Evolutionary conservation across 169 alveolate genomes (phyloP).

Genomic region (Perkinsus marinus): DNA sequence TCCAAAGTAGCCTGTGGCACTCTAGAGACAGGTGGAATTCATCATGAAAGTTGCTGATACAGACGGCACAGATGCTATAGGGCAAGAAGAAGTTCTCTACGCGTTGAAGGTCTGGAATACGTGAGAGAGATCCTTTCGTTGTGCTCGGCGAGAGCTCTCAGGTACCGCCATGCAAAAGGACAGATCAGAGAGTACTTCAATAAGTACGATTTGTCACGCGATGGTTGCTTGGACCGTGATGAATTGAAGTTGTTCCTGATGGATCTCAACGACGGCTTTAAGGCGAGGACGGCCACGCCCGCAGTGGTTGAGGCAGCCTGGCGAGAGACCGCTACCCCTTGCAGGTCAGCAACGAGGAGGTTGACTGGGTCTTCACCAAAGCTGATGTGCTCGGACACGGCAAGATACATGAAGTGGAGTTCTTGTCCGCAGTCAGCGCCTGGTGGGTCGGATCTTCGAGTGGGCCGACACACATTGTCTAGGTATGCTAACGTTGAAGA

Average conservation of each 20-base stretch:
- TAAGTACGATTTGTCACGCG: background rate
- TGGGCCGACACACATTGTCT: background rate
- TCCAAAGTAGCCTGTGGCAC: background rate
- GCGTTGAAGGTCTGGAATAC: background rate
- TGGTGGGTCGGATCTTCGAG: no score
- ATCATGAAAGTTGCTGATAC: background rate
- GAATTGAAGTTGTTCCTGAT: background rate
- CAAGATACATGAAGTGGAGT: background rate
- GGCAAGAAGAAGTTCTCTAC: background rate
- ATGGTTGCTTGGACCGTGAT: background rate
- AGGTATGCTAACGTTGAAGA: background rate
- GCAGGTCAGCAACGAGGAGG: background rate
- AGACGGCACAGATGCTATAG: background rate
- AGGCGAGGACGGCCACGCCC: background rate
- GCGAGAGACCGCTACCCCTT: background rate
- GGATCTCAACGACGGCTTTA: background rate
- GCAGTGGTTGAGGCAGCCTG: no score
- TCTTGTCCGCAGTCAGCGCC: background rate
- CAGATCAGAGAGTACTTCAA: background rate
- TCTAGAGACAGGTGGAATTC: background rate
- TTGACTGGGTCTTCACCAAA: background rate
- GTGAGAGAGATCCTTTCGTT: background rate
- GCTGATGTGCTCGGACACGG: background rate
- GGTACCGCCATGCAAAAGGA: background rate
- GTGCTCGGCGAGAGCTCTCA: background rate